Base-by-base conservation (phyloP, 306 rosid species). In the Lathyrus aphaca region DNA sequence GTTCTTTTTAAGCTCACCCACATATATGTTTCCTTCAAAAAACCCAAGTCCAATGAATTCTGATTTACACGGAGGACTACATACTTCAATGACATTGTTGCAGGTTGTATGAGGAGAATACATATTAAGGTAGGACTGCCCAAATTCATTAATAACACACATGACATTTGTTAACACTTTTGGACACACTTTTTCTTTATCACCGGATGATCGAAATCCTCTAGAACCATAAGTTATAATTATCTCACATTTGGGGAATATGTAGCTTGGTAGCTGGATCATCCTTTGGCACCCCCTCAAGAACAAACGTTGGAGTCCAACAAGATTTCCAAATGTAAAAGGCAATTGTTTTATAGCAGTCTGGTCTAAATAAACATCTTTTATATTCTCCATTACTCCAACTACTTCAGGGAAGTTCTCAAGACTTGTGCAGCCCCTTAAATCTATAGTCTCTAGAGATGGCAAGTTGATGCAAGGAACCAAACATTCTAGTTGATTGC, bases 381-480 rank as follows among this genome's bases (percentile, higher is more conserved):
- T 23, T 17, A 43, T 65, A 17, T 74, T 74, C 46, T 74, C 66
- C 78, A 65, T 65, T 17, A 17, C 13, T 65, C 40, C 78, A 14
- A 18, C 1, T 4, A 64, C 55, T 64, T 64, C 38, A 6, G 53
- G 68, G 68, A 73, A 63, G 43, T 46, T 25, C 55, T 23, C 10
- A 21, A 73, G 77, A 51, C 15, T 0, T 3, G 44, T 23, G 37
- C 71, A 73, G 16, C 64, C 14, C 3, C 30, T 16, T 8, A 64
- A 56, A 19, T 73, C 71, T 6, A 73, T 15, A 25, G 53, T 64
- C 62, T 73, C 71, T 2, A 73, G 44, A 39, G 71, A 73, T 15
- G 77, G 53, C 64, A 73, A 40, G 21, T 25, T 63, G 16, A 73
- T 64, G 10, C 1, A n/a, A 1, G 23, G 55, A 5, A 40, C 68